Evolutionary conservation across 129 eudicot species (phyloP).

Genomic region (Lactuca sativa): DNA sequence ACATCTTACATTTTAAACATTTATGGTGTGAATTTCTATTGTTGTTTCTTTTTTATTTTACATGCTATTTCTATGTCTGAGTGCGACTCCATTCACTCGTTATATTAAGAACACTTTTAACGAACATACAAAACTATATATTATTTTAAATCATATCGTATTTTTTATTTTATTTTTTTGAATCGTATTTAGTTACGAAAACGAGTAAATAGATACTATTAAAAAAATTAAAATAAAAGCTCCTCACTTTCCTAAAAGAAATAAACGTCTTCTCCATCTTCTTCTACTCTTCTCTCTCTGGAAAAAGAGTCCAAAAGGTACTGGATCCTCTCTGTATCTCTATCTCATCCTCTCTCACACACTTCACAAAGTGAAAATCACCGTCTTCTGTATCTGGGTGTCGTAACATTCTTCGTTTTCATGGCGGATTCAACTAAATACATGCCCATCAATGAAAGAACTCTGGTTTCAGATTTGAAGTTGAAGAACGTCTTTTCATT

Average conservation of each 20-base stretch:
- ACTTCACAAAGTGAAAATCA: slow-evolving; percentile 14
- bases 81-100: background rate
- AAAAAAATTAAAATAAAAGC: slow-evolving; percentile 8
- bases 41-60: too few relatives aligned
- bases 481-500: slow-evolving; percentile 48
- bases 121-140: too few relatives aligned
- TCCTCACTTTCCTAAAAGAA: slow-evolving; percentile 5
- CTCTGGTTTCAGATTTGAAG: slow-evolving; percentile 53
- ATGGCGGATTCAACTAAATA: slow-evolving; percentile 80
- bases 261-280: slow-evolving; percentile 15
- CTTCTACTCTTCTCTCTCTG: background rate
- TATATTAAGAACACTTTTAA: background rate
- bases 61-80: too few relatives aligned
- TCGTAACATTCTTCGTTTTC: slow-evolving; percentile 18
- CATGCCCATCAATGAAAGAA: slow-evolving; percentile 53
- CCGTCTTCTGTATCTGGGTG: slow-evolving; percentile 9
- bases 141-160: too few relatives aligned
- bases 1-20: too few relatives aligned
- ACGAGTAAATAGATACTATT: background rate
- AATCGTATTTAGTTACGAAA: too few relatives aligned
- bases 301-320: slow-evolving; percentile 14
- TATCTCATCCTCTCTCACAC: background rate
- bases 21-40: too few relatives aligned
- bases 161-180: too few relatives aligned
- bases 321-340: slow-evolving; percentile 4